Evolutionary conservation across 2,329 filamentous ascomycete species (phyloP), one percentile per base, ranked within the genome.

Genomic region (Pseudogymnoascus pannorum): DNA sequence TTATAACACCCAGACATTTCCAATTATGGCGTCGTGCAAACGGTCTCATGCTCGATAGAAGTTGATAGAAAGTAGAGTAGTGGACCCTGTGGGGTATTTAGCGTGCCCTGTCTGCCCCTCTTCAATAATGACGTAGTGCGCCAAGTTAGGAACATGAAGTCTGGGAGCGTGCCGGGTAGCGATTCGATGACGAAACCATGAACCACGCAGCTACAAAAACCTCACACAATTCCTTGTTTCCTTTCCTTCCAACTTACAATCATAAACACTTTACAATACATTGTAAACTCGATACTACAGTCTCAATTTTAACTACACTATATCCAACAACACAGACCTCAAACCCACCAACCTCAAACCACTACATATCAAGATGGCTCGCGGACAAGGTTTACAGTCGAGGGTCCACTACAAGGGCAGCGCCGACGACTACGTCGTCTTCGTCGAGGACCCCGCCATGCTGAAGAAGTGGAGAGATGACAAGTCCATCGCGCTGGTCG

Each of bases 381-480:
- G 82, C 67, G 82, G 79, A 75, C 81, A 84, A 77, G 79, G 77
- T 63, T 66, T 70, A 58, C 77, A 82, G 70, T 80, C 77, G 74
- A 89, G 88, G 75, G 81, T 88, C 75, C 83, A 88, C 79, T 88
- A 83, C 82, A 84, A 87, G 77, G 87, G 87, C 74, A 75, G 76
- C 65, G 76, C 78, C 59, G 86, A 89, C 63, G 85, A 89, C 77
- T 90, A 87, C 73, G 77, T 88, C 69, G 77, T 89, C 76, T 85
- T 86, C 68, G 79, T 85, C 63, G 85, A 88, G 59, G 81, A 79
- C 64, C 71, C 76, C 14, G 73, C 89, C 64, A 79, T 81, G 57
- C 86, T 91, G 70, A 80, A 89, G 75, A 87, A 93, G 75, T 97
- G 93, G 93, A 85, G 87, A 79, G 78, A 73, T 4, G 93, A 97